These are phyloP conservation scores for Chrysoporthe cubensis DNA, from an alignment of 2,329 filamentous ascomycete species.

Conservation along the genomic window DNA sequence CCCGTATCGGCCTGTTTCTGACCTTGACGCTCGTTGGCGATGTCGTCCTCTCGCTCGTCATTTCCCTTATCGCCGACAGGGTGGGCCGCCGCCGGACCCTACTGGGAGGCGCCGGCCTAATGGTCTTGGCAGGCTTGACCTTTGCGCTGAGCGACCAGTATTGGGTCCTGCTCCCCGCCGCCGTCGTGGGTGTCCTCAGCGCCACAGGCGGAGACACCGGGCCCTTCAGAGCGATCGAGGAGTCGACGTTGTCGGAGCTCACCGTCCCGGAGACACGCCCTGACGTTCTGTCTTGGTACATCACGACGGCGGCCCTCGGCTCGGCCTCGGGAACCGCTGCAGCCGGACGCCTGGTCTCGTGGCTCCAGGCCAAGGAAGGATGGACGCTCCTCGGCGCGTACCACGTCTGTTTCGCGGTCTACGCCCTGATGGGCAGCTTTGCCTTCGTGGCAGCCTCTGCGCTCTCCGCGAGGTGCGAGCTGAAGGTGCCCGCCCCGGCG, in stretches of 20 bases:
- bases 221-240: conserved; percentile 69
- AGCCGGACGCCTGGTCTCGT: conserved; percentile 55
- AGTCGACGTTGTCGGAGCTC: conserved; percentile 65
- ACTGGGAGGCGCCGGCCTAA: conserved; percentile 56
- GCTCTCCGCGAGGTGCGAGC: conserved; percentile 56
- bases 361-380: conserved; percentile 46
- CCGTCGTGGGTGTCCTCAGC: conserved; percentile 64
- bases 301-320: conserved; percentile 59
- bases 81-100: conserved; percentile 61
- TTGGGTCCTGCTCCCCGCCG: conserved; percentile 61
- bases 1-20: conserved; percentile 67
- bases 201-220: conserved; percentile 69
- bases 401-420: conserved; percentile 62
- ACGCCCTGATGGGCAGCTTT: conserved; percentile 56
- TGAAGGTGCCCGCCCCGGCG: conserved; percentile 37
- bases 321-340: conserved; percentile 57
- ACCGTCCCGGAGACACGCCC: conserved; percentile 57
- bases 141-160: conserved; percentile 61
- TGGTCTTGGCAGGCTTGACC: conserved; percentile 58
- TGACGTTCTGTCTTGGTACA: conserved; percentile 71
- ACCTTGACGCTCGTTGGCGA: conserved; percentile 65
- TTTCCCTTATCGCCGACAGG: conserved; percentile 63
- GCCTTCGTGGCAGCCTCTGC: conserved; percentile 52
- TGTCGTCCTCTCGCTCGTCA: conserved; percentile 58
- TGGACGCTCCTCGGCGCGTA: conserved; percentile 58